Evolutionary conservation across 2,329 filamentous ascomycete species (phyloP).

Genomic region (Botrytis tulipae): DNA sequence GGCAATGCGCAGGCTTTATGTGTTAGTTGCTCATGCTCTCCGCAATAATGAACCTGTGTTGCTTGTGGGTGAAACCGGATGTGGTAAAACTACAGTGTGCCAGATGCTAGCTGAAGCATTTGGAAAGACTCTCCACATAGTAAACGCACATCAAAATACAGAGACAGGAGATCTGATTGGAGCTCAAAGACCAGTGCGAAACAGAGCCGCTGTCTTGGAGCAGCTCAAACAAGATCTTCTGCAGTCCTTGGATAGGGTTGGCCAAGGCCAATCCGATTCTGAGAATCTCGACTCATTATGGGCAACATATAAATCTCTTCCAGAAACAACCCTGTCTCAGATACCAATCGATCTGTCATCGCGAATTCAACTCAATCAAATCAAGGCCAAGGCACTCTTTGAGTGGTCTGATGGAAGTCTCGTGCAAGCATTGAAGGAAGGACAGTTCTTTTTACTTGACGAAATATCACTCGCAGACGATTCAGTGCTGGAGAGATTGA

Average conservation of each 20-base stretch:
- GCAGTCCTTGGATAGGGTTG: constrained; percentile 42
- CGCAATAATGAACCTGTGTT: constrained; percentile 91
- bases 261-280: constrained; percentile 55
- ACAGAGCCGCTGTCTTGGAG: constrained; percentile 70
- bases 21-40: constrained; percentile 83
- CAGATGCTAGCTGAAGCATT: constrained; percentile 85
- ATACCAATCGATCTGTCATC: constrained; percentile 37
- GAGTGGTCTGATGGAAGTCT: constrained; percentile 96
- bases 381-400: constrained; percentile 80
- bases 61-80: constrained; percentile 93
- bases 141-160: constrained; percentile 97
- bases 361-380: constrained; percentile 47
- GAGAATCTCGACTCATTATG: constrained; percentile 56
- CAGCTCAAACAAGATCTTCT: constrained; percentile 62
- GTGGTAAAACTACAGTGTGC: constrained; percentile 95
- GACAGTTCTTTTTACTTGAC: constrained; percentile 89
- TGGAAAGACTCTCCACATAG: constrained; percentile 73
- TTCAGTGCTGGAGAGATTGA: constrained; percentile 91
- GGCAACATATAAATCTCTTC: constrained; percentile 43
- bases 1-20: constrained; percentile 88
- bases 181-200: constrained; percentile 86
- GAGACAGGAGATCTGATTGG: constrained; percentile 97
- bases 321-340: constrained; percentile 47
- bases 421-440: constrained; percentile 87
- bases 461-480: constrained; percentile 98